These are phyloP conservation scores for Petunia axillaris DNA, from an alignment of 257 asterid species.

Conservation along the genomic window DNA sequence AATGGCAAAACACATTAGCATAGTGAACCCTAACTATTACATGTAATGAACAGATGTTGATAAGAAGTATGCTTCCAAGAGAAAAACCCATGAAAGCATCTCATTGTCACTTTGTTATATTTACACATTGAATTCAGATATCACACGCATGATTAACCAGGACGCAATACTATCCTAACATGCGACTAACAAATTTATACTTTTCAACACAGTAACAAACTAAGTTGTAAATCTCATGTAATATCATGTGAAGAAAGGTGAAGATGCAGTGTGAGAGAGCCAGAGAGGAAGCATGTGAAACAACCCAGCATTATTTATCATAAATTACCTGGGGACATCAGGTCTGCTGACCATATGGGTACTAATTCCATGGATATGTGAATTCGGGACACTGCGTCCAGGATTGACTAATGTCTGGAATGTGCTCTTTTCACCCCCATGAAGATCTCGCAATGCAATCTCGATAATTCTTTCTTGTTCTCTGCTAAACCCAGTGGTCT, in stretches of 20 bases:
- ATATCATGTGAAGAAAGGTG: neutral
- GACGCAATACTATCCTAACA: neutral
- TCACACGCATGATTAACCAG: neutral
- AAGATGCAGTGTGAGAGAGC: neutral
- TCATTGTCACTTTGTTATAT: conserved; percentile 1
- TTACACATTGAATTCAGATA: neutral
- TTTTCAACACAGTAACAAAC: neutral
- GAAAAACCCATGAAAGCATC: neutral
- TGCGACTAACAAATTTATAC: neutral
- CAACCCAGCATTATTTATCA: conserved; percentile 21
- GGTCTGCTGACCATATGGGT: conserved; percentile 64
- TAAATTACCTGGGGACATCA: conserved; percentile 72
- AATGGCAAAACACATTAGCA: conserved; percentile 7
- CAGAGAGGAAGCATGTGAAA: neutral
- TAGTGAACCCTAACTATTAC: neutral
- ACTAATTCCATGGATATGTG: conserved; percentile 67
- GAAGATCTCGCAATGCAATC: conserved; percentile 86
- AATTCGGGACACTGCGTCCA: conserved; percentile 56
- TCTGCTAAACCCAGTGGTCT: conserved; percentile 82
- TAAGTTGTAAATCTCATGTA: neutral
- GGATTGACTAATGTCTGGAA: conserved; percentile 91
- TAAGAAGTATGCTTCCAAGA: neutral
- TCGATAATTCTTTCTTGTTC: conserved; percentile 67
- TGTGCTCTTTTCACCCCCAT: conserved; percentile 86
- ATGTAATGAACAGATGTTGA: neutral